phyloP scores from a whole-genome alignment of 78 protist genomes.

The Cavenderia fasciculata region DNA sequence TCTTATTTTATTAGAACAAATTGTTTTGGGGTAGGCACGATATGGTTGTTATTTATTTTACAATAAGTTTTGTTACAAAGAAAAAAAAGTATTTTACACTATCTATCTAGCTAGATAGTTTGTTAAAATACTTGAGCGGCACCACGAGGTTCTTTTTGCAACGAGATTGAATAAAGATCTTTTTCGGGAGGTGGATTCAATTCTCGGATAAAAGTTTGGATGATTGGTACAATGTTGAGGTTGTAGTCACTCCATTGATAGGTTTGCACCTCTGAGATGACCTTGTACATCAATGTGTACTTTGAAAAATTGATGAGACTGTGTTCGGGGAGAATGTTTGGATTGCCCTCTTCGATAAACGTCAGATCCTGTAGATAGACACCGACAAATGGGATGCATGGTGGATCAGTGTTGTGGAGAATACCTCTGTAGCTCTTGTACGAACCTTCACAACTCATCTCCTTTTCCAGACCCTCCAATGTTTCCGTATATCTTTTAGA shows the following conservation, averaged over 20 bases:
- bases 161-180: slow-evolving; percentile 47
- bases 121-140: too few species aligned
- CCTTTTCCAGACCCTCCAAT: slow-evolving; percentile 25
- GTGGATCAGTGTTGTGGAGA: slow-evolving; percentile 76
- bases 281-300: slow-evolving; percentile 37
- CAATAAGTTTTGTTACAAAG: too few species aligned
- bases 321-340: slow-evolving; percentile 58
- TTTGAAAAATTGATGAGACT: slow-evolving; percentile 68
- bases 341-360: slow-evolving; percentile 80
- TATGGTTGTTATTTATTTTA: too few species aligned
- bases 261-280: slow-evolving; percentile 71
- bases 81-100: too few species aligned
- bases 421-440: slow-evolving; percentile 72
- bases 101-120: too few species aligned
- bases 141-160: slow-evolving; percentile 58
- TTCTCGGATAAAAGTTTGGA: slow-evolving; percentile 59
- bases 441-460: slow-evolving; percentile 60
- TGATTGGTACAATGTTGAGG: slow-evolving; percentile 29
- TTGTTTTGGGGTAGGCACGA: too few species aligned
- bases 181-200: not conserved
- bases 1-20: too few species aligned
- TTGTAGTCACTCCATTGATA: slow-evolving; percentile 71
- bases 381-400: slow-evolving; percentile 65
- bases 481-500: slow-evolving; percentile 36
- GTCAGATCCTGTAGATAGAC: slow-evolving; percentile 70